Base-by-base conservation (phyloP, 2,329 filamentous ascomycete genomes). In the Arthrobotrys megalospora region DNA sequence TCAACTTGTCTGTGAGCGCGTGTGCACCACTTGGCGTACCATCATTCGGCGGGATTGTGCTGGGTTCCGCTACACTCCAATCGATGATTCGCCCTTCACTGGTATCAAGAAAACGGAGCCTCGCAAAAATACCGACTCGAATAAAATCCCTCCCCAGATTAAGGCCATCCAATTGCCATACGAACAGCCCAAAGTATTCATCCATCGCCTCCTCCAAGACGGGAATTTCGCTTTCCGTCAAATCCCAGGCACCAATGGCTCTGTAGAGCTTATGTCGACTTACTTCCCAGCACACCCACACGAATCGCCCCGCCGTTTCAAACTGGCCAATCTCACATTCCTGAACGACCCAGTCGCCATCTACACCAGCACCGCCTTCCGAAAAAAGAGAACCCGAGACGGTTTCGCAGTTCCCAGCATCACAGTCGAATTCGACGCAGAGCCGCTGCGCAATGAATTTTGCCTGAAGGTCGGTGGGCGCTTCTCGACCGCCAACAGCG, bases 141-240 rank as follows among this genome's bases (percentile, higher is more conserved):
- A 36, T 1, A 10, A 16, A 14, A 6, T 11, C 12, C 21, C 38
- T 6, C 28, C n/a, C 14, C 11, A 16, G 7, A 6, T 11, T n/a
- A 48, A 32, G 8, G 6, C 10, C 3, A 16, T 12, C 6, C 21
- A 28, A 14, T 10, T 43, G 19, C 16, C 14, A 21, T 34, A 19
- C 8, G 53, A 68, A 24, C 45, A 63, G n/a, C 70, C 70, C 0
- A 45, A 63, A 8, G 55, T 78, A 14, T 43, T 78, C 10, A 64
- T 78, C n/a, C 75, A 78, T 38, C 60, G 75, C 24, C 28, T 78
- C n/a, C 67, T 78, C 16, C 75, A 72, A 24, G 75, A 78, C 32
- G 75, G 75, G 24, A 78, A 72, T 21, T 78, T 78, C 52, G 75
- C 75, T n/a, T 78, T 78, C 24, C 75, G 75, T 14, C 75, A 78